Evolutionary conservation across 768 basidiomycete genomes (phyloP).

Genomic region (Lactifluus volemus): DNA sequence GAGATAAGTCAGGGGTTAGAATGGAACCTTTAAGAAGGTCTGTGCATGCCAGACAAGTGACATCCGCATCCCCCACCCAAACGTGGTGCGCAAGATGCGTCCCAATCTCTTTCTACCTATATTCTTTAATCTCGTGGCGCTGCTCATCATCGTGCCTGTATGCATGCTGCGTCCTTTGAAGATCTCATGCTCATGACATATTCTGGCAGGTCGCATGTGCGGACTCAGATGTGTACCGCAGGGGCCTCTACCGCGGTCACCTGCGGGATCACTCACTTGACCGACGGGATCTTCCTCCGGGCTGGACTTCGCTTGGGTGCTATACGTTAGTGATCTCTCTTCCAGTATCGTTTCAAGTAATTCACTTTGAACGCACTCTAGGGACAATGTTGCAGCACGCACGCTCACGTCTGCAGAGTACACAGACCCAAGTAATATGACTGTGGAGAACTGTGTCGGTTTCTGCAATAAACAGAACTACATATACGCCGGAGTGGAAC

Average conservation of each 20-base stretch:
- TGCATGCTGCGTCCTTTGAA: not conserved
- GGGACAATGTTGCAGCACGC: slow-evolving; percentile 48
- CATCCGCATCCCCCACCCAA: not conserved
- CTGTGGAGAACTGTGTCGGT: slow-evolving; percentile 42
- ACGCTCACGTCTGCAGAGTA: slow-evolving; percentile 45
- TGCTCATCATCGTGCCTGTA: not conserved
- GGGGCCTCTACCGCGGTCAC: not conserved
- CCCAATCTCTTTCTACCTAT: not conserved
- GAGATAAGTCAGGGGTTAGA: not conserved
- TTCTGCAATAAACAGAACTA: slow-evolving; percentile 39
- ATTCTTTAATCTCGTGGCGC: not conserved
- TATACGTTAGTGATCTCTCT: slow-evolving; percentile 38
- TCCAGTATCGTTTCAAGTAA: not conserved
- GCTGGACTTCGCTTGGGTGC: slow-evolving; percentile 54
- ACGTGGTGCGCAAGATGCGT: slow-evolving; percentile 12
- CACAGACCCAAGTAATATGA: slow-evolving; percentile 46
- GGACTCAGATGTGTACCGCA: not conserved
- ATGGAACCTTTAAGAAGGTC: slow-evolving; percentile 9
- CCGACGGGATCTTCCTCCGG: slow-evolving; percentile 34
- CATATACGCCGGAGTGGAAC: slow-evolving; percentile 66
- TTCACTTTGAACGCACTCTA: slow-evolving; percentile 25
- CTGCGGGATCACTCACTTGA: slow-evolving; percentile 1
- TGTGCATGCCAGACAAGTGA: not conserved
- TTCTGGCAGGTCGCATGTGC: not conserved
- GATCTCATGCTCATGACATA: not conserved